Conservation (phyloP, 257 asterid species). For the Jasminum sambac region DNA sequence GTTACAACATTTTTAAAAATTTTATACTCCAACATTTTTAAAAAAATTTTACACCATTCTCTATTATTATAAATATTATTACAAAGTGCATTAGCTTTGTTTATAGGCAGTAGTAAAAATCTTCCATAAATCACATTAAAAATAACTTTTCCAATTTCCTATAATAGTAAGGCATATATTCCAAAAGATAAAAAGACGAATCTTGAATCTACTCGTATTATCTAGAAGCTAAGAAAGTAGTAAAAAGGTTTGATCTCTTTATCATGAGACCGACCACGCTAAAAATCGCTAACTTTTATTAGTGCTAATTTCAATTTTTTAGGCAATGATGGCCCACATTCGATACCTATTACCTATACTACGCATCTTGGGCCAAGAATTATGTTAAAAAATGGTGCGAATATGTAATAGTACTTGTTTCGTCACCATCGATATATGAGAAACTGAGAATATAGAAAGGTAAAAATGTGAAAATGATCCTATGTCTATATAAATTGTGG, state of each 20-base stretch:
- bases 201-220: neutral
- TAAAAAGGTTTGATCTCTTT: neutral
- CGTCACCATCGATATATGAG: neutral
- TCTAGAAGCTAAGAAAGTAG: neutral
- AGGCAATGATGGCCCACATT: neutral
- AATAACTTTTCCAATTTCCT: neutral
- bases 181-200: neutral
- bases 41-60: too few species aligned
- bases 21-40: too few species aligned
- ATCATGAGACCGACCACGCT: conserved; percentile 4
- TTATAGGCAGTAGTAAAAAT: neutral
- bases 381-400: neutral
- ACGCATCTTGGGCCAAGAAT: neutral
- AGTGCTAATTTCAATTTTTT: neutral
- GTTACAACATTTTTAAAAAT: too few species aligned
- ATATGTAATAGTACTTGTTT: neutral
- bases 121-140: neutral
- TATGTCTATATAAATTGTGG: too few species aligned
- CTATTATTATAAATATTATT: too few species aligned
- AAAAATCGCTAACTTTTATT: neutral
- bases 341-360: neutral
- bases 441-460: neutral
- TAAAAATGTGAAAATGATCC: neutral
- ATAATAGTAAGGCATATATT: neutral
- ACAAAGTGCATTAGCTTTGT: neutral